Percentiles rank a stretch among this genome's conserved stretches.
Evolutionary conservation across 768 basidiomycete species (phyloP).

Genomic region (Artomyces pyxidatus): DNA sequence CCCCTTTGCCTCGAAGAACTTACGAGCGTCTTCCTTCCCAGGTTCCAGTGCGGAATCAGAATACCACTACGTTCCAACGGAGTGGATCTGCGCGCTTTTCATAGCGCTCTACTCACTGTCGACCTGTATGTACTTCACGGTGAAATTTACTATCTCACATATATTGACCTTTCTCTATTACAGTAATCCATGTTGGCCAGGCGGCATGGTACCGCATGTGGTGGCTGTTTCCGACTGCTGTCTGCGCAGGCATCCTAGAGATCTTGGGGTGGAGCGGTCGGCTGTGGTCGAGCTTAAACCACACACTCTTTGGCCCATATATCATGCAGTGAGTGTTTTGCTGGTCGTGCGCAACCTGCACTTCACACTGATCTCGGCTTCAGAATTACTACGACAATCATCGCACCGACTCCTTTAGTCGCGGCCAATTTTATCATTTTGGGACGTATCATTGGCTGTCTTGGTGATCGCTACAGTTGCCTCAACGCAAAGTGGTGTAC

Average conservation of each 20-base stretch:
- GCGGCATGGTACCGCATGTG: conserved; percentile 25
- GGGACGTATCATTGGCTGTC: conserved; percentile 9
- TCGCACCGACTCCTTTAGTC: conserved; percentile 14
- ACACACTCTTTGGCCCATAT: conserved; percentile 1
- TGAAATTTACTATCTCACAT: not conserved
- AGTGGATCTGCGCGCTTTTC: conserved; percentile 29
- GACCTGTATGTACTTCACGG: conserved; percentile 18
- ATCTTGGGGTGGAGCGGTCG: conserved; percentile 9
- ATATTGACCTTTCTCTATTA: not conserved
- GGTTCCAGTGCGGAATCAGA: not conserved
- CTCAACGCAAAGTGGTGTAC: conserved; percentile 9
- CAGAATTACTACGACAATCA: conserved; percentile 5
- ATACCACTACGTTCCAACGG: conserved; percentile 9
- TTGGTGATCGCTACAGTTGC: conserved; percentile 13
- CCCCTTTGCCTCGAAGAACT: no score
- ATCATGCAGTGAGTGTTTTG: conserved; percentile 12
- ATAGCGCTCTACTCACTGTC: conserved; percentile 26
- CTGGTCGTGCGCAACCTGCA: no score
- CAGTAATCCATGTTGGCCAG: conserved; percentile 6
- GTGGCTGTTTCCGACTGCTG: conserved; percentile 11
- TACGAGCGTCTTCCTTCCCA: no score
- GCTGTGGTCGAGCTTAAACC: conserved; percentile 11
- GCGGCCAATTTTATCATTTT: conserved; percentile 14
- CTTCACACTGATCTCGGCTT: not conserved
- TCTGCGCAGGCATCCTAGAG: conserved; percentile 9